phyloP scores from a whole-genome alignment of 192 early-diverging fungal genomes.

The Linnemannia elongata region DNA sequence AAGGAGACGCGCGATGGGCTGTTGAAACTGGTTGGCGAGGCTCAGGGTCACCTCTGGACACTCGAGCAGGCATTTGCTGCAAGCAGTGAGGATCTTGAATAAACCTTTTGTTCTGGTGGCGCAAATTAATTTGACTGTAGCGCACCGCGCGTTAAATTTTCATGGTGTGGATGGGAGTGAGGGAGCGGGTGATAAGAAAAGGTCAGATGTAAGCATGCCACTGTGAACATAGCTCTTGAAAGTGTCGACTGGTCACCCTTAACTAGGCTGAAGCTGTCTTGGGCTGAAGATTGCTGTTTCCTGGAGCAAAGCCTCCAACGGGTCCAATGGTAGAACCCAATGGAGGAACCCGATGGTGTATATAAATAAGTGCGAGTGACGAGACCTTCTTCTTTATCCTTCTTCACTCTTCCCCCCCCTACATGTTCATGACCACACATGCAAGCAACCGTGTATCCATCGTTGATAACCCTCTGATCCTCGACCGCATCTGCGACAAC shows the following conservation, averaged over 20 bases:
- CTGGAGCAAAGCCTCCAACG: too few relatives aligned
- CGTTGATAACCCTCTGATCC: not conserved
- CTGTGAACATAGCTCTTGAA: too few relatives aligned
- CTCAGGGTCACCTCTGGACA: conserved; percentile 42
- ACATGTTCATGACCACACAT: not conserved
- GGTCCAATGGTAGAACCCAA: too few relatives aligned
- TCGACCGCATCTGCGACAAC: conserved; percentile 5
- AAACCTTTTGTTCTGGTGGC: not conserved
- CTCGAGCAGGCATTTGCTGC: conserved; percentile 11
- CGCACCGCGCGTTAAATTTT: too few relatives aligned
- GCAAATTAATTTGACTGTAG: not conserved
- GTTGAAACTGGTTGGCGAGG: conserved; percentile 39
- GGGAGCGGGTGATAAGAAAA: too few relatives aligned
- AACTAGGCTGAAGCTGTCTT: too few relatives aligned
- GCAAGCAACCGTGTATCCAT: not conserved
- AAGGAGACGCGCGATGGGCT: conserved; percentile 41
- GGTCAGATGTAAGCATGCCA: too few relatives aligned
- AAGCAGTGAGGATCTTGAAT: not conserved
- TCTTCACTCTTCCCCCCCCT: not conserved
- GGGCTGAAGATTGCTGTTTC: too few relatives aligned
- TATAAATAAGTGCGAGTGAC: not conserved
- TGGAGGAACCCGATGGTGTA: not conserved
- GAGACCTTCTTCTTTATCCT: not conserved
- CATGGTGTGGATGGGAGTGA: too few relatives aligned
- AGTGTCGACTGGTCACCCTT: too few relatives aligned